phyloP scores from a whole-genome alignment of 352 stramenopile genomes.

The Discostella stelligera region DNA sequence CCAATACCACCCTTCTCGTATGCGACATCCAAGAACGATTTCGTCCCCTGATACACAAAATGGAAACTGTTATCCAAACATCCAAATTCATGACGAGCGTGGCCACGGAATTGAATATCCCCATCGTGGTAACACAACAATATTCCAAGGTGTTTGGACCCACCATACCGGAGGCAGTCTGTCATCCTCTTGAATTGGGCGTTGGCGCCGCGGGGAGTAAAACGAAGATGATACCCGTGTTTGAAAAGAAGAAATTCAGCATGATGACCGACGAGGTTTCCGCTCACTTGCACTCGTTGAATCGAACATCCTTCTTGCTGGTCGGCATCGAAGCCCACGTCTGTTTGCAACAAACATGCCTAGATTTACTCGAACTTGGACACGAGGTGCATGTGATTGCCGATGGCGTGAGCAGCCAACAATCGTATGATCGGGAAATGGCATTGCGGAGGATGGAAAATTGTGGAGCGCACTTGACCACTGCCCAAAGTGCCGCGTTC shows the following conservation, averaged over 20 bases:
- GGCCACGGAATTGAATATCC: slow-evolving; percentile 86
- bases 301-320: slow-evolving; percentile 81
- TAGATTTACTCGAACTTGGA: slow-evolving; percentile 94
- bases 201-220: slow-evolving; percentile 33
- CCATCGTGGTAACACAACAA: slow-evolving; percentile 93
- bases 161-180: slow-evolving; percentile 79
- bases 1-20: slow-evolving; percentile 85
- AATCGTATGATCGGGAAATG: slow-evolving; percentile 87
- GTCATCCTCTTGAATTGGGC: not conserved
- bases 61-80: slow-evolving; percentile 88
- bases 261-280: slow-evolving; percentile 95
- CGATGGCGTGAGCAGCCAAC: slow-evolving; percentile 90
- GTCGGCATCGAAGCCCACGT: slow-evolving; percentile 94
- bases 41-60: slow-evolving; percentile 89
- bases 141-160: slow-evolving; percentile 92
- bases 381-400: slow-evolving; percentile 96
- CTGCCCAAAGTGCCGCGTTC: slow-evolving; percentile 93
- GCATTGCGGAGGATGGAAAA: slow-evolving; percentile 91
- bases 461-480: slow-evolving; percentile 93
- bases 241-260: slow-evolving; percentile 98
- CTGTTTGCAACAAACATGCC: slow-evolving; percentile 90
- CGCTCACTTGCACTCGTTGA: slow-evolving; percentile 74
- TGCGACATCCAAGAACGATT: slow-evolving; percentile 98
- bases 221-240: slow-evolving; percentile 71
- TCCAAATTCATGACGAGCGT: slow-evolving; percentile 79